phyloP scores from a whole-genome alignment of 352 stramenopile species.

The Phytophthora sp. region DNA sequence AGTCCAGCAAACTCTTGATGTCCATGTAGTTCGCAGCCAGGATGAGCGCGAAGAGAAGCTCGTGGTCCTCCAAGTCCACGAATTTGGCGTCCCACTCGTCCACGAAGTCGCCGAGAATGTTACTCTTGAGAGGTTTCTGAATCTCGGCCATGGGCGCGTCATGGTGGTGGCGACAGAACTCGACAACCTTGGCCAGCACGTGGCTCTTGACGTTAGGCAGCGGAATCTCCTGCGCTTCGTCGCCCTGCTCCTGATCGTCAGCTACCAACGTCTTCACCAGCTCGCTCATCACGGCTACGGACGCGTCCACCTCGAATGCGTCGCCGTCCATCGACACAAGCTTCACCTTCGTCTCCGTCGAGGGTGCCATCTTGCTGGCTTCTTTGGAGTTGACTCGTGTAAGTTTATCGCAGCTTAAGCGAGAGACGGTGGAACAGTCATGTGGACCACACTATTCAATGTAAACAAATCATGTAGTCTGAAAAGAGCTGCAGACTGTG shows the following conservation, averaged over 20 bases:
- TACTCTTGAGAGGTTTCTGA: conserved; percentile 64
- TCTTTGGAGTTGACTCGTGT: no score
- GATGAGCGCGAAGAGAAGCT: conserved; percentile 73
- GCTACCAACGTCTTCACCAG: conserved; percentile 62
- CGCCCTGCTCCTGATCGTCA: conserved; percentile 39
- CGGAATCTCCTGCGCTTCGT: conserved; percentile 53
- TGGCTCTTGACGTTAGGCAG: conserved; percentile 63
- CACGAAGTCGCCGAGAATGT: conserved; percentile 53
- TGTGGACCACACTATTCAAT: no score
- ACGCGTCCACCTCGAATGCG: conserved; percentile 48
- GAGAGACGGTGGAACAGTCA: no score
- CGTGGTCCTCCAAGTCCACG: conserved; percentile 51
- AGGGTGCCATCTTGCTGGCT: conserved; percentile 4
- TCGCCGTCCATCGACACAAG: conserved; percentile 66
- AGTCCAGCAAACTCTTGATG: conserved; percentile 68
- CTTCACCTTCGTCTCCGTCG: conserved; percentile 41
- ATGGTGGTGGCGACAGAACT: conserved; percentile 66
- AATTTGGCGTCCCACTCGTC: conserved; percentile 69
- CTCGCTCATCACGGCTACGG: conserved; percentile 51
- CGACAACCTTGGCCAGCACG: conserved; percentile 61
- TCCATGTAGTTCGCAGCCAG: conserved; percentile 76
- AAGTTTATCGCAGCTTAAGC: no score
- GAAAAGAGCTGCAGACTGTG: no score
- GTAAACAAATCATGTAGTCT: no score
- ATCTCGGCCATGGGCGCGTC: conserved; percentile 65